Conservation (phyloP, 2,329 filamentous ascomycete genomes). For the Diplodia corticola region DNA sequence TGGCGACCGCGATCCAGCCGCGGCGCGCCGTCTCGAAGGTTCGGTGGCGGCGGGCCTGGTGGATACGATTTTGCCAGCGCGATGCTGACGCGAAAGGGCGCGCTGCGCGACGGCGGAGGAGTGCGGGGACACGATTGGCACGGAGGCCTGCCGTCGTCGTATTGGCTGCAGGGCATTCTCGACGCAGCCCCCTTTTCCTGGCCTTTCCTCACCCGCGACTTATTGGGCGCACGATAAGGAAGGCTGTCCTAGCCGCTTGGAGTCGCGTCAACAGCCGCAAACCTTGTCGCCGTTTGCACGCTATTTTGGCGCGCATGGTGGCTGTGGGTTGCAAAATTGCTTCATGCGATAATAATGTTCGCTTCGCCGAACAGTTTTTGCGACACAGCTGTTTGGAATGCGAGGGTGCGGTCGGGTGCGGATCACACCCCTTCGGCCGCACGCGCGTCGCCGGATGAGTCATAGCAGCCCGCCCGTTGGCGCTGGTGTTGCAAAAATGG, state of each 20-base stretch:
- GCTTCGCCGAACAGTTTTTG: neutral
- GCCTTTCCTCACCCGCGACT: neutral
- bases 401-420: neutral
- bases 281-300: conserved; percentile 5
- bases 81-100: conserved; percentile 14
- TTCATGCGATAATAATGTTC: neutral
- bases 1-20: neutral
- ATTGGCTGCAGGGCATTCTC: conserved; percentile 2
- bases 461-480: neutral
- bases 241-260: neutral
- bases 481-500: neutral
- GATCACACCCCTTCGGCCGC: neutral
- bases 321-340: conserved; percentile 7
- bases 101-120: neutral
- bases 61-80: neutral
- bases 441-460: no score
- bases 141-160: no score
- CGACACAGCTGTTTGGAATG: neutral
- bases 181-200: conserved; percentile 7
- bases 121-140: no score
- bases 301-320: conserved; percentile 12
- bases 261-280: neutral
- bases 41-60: neutral
- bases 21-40: conserved; percentile 4
- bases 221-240: conserved; percentile 2